Evolutionary conservation across 1,284 basidiomycete species (phyloP).

Genomic region (Boletus mariae): DNA sequence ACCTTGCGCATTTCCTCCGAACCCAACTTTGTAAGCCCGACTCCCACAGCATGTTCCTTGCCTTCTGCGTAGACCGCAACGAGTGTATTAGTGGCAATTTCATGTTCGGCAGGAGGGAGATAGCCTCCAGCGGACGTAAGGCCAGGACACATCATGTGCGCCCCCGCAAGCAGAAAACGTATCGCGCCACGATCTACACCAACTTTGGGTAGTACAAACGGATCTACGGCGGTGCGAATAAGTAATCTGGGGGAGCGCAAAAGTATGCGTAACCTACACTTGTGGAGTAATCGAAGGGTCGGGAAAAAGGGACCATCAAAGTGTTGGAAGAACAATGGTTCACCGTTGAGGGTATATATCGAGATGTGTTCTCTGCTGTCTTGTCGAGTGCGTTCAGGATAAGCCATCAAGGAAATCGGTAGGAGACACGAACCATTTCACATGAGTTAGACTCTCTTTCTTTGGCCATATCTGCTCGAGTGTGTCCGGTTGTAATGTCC

Average conservation of each 20-base stretch:
- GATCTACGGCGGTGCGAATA: slow-evolving; percentile 55
- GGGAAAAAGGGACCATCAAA: slow-evolving; percentile 93
- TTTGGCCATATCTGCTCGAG: slow-evolving; percentile 97
- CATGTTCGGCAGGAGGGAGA: slow-evolving; percentile 73
- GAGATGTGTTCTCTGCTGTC: slow-evolving; percentile 92
- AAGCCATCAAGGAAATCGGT: slow-evolving; percentile 1
- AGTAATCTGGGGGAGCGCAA: slow-evolving; percentile 1
- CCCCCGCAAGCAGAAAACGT: slow-evolving; percentile 91
- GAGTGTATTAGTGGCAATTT: slow-evolving; percentile 64
- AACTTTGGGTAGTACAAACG: slow-evolving; percentile 84
- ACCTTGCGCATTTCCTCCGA: slow-evolving; percentile 88
- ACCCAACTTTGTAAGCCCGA: slow-evolving; percentile 80
- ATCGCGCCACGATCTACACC: slow-evolving; percentile 96
- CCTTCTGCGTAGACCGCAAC: slow-evolving; percentile 94
- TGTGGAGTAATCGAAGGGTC: slow-evolving; percentile 84
- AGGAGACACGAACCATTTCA: slow-evolving; percentile 79
- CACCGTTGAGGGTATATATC: slow-evolving; percentile 83
- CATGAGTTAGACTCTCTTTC: slow-evolving; percentile 90
- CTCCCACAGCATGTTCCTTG: slow-evolving; percentile 89
- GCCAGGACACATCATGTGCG: slow-evolving; percentile 97
- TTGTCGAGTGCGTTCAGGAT: slow-evolving; percentile 15
- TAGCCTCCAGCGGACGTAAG: slow-evolving; percentile 89
- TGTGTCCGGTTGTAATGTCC: slow-evolving; percentile 76
- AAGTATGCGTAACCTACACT: slow-evolving; percentile 58
- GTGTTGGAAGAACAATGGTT: slow-evolving; percentile 95